These are phyloP conservation scores for Aspergillus aculeatinus DNA, from an alignment of 2,329 filamentous ascomycete genomes.

Conservation along the genomic window DNA sequence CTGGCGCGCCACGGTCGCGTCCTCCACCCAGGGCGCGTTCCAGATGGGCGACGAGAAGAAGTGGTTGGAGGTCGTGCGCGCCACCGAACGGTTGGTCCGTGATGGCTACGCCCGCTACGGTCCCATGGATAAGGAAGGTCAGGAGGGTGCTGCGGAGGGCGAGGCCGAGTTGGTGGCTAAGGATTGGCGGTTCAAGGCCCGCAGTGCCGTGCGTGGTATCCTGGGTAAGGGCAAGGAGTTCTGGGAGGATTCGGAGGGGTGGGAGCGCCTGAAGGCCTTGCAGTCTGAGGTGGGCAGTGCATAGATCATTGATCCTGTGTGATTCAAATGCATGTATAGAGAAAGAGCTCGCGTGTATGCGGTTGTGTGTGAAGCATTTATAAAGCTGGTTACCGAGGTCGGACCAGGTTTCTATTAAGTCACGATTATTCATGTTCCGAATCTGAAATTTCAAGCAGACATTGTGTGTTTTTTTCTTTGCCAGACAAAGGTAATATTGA, in stretches of 20 bases:
- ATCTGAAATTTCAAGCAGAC: background rate
- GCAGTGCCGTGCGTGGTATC: constrained; percentile 79
- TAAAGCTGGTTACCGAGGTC: too few species aligned
- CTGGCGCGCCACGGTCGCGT: constrained; percentile 69
- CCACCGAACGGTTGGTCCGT: constrained; percentile 74
- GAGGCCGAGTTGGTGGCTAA: constrained; percentile 65
- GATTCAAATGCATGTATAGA: background rate
- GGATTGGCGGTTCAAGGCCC: constrained; percentile 85
- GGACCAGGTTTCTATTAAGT: background rate
- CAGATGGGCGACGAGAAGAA: constrained; percentile 58
- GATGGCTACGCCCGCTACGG: constrained; percentile 81
- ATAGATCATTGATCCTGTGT: background rate
- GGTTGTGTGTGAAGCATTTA: too few species aligned
- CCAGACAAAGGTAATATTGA: background rate
- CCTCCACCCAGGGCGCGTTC: constrained; percentile 44
- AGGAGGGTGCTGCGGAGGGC: constrained; percentile 44
- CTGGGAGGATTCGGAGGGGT: constrained; percentile 69
- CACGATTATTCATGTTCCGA: background rate
- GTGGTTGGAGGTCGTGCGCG: constrained; percentile 71
- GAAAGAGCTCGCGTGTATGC: background rate
- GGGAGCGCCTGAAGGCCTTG: constrained; percentile 39
- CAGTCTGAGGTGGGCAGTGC: constrained; percentile 35
- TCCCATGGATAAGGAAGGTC: constrained; percentile 56
- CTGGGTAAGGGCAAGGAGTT: constrained; percentile 75
- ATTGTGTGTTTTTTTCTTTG: background rate